phyloP scores from a whole-genome alignment of 2,329 filamentous ascomycete genomes.

The Harringtonia aguacate region DNA sequence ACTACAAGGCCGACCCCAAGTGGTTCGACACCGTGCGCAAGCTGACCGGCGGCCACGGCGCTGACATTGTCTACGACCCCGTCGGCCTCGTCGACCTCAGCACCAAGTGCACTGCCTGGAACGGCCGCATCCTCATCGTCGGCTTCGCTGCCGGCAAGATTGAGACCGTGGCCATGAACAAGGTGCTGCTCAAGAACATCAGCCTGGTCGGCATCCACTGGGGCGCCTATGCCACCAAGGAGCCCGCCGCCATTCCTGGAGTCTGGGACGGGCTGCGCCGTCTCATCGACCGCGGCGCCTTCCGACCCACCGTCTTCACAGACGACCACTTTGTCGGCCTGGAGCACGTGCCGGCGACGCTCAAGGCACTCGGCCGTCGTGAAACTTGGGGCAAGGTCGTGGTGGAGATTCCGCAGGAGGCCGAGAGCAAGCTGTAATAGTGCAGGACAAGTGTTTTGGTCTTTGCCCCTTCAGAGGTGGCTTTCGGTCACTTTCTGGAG shows the following conservation, averaged over 20 bases:
- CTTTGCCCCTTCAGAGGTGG: too few relatives aligned
- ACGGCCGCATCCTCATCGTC: conserved; percentile 76
- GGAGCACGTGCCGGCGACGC: conserved; percentile 64
- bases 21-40: conserved; percentile 64
- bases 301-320: conserved; percentile 70
- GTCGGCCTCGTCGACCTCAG: conserved; percentile 81
- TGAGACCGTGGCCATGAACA: conserved; percentile 87
- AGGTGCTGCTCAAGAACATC: conserved; percentile 89
- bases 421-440: conserved; percentile 43
- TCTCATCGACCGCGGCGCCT: conserved; percentile 67
- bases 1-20: conserved; percentile 57
- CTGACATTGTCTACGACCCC: conserved; percentile 92
- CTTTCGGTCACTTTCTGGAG: too few relatives aligned
- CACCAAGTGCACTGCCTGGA: conserved; percentile 90
- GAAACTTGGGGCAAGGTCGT: conserved; percentile 97
- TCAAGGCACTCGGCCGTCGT: conserved; percentile 66
- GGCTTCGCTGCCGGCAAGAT: conserved; percentile 82
- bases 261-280: conserved; percentile 80
- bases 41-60: conserved; percentile 59
- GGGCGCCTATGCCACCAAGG: conserved; percentile 70
- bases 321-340: conserved; percentile 76
- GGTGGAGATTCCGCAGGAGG: conserved; percentile 66
- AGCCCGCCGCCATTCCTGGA: conserved; percentile 55
- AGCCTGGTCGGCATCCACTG: conserved; percentile 83
- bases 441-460: too few relatives aligned